Base-by-base conservation (phyloP, 2,329 filamentous ascomycete genomes). In the Bimuria novae-zelandiae region DNA sequence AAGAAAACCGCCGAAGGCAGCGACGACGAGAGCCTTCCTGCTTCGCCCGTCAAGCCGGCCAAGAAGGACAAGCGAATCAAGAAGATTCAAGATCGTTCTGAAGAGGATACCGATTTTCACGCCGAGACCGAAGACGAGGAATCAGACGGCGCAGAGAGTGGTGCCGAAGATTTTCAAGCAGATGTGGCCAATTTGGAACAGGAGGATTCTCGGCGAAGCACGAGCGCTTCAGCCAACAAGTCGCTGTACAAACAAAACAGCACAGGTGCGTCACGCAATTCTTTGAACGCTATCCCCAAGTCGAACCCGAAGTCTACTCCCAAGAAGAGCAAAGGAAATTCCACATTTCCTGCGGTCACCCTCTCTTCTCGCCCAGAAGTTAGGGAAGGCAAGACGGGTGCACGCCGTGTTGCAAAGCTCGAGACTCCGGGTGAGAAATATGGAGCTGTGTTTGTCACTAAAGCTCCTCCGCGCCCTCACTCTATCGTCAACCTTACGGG, bases 101-200 rank as follows among this genome's bases (percentile, higher is more conserved):
- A 77, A 14, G 77, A 73, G 52, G 79, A 81, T 57, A 82, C 79
- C 14, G 79, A 80, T 57, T 82, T 81, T 61, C 77, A 79, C 45
- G 72, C 70, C 16, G 79, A 80, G 55, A 81, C 81, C 62, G 77
- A 79, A 48, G 72, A 70, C 27, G 72, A 68, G 1, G 61, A 63
- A 11, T 62, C 67, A 12, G 68, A 68, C 16, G 68, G 68, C 35
- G 64, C 63, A 29, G 62, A 63, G 5, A 58, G 54, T 39, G 42
- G 30, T 22, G 36, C 42, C 7, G 55, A 56, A 49, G 40, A 56
- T 14, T 52, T 51, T 1, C 36, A 55, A 27, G 32, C 50, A 5
- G 53, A 64, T 19, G 50, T 51, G 5, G 46, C 49, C 27, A 52
- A 53, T 12, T n/a, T 56, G 8, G 36, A 49, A 42, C 55, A 56